Evolutionary conservation across 306 rosid species (phyloP).

Genomic region (Comarum palustre): DNA sequence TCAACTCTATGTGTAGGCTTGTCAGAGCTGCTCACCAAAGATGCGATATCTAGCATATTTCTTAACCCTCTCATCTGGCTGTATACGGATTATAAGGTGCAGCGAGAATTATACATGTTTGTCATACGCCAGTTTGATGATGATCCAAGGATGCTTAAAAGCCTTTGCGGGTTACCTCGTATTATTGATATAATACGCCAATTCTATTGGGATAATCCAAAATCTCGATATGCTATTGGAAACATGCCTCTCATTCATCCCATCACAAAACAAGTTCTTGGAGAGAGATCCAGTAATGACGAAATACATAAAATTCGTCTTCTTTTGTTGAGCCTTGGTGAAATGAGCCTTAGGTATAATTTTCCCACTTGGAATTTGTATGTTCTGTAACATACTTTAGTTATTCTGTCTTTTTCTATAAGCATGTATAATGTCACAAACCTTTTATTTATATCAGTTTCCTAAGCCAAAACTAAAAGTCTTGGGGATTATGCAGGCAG

Average conservation of each 20-base stretch:
- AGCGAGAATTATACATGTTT: constrained; percentile 93
- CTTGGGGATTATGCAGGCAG: constrained; percentile 58
- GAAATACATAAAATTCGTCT: constrained; percentile 94
- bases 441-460: constrained; percentile 19
- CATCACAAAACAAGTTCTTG: constrained; percentile 37
- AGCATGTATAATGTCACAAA: constrained; percentile 9
- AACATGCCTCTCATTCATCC: constrained; percentile 53
- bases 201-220: constrained; percentile 67
- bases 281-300: constrained; percentile 66
- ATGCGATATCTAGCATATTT: constrained; percentile 78
- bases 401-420: constrained; percentile 17
- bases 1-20: constrained; percentile 46
- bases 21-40: constrained; percentile 73
- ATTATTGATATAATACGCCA: constrained; percentile 78
- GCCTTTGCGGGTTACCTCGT: constrained; percentile 78
- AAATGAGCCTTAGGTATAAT: constrained; percentile 90
- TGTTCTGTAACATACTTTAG: not conserved
- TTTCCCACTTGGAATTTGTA: not conserved
- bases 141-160: constrained; percentile 78
- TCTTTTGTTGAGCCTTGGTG: constrained; percentile 90
- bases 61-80: constrained; percentile 93
- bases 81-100: constrained; percentile 68
- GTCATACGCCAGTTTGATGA: constrained; percentile 90
- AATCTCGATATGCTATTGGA: constrained; percentile 49
- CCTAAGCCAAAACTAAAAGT: constrained; percentile 20